phyloP scores from a whole-genome alignment of 192 early-diverging fungal species.

The Podila epigama region DNA sequence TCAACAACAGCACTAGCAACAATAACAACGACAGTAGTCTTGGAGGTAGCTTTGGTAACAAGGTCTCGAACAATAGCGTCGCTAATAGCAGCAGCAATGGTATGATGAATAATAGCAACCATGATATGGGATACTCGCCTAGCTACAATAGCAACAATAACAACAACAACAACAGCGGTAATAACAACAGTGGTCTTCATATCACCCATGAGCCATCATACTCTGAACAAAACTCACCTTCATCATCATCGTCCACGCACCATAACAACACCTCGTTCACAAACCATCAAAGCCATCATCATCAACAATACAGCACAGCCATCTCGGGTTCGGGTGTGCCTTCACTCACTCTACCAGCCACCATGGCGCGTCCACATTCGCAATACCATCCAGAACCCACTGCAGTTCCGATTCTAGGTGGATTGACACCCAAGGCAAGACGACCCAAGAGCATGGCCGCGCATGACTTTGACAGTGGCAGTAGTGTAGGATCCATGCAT shows the following conservation, averaged over 20 bases:
- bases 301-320: neutral
- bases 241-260: neutral
- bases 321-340: neutral
- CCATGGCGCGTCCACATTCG: neutral
- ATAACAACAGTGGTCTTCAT: too few relatives aligned
- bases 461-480: slow-evolving; percentile 21
- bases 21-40: slow-evolving; percentile 10
- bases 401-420: neutral
- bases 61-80: neutral
- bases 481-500: neutral
- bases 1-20: neutral
- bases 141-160: neutral
- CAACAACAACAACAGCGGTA: neutral
- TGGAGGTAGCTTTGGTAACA: slow-evolving; percentile 1
- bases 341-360: neutral
- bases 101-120: slow-evolving; percentile 8
- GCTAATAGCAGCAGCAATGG: slow-evolving; percentile 11
- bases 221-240: too few relatives aligned
- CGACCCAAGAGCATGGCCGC: slow-evolving; percentile 45
- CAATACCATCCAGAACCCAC: neutral
- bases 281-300: neutral
- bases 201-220: too few relatives aligned
- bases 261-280: slow-evolving; percentile 6
- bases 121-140: neutral
- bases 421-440: slow-evolving; percentile 24